Evolutionary conservation across 208 protist genomes (phyloP).

Genomic region (Kentomonas sorsogonicus): DNA sequence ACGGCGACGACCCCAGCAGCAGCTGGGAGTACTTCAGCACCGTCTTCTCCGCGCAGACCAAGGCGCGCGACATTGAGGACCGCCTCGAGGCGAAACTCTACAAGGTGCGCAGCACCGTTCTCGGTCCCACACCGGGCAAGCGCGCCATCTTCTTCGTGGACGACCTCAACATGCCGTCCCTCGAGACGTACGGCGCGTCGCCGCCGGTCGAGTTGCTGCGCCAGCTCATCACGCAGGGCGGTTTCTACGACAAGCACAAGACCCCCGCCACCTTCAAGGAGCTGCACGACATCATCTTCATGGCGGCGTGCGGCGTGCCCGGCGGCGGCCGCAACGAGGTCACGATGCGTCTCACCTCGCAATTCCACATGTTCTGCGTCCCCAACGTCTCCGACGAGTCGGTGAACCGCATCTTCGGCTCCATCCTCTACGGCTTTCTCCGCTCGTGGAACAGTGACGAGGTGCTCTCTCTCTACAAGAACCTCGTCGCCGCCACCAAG

Average conservation of each 20-base stretch:
- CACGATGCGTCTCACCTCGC: constrained; percentile 88
- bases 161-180: constrained; percentile 95
- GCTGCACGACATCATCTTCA: constrained; percentile 83
- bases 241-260: constrained; percentile 93
- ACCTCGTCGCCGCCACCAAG: constrained; percentile 91
- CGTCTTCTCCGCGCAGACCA: constrained; percentile 92
- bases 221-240: constrained; percentile 91
- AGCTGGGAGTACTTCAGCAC: constrained; percentile 86
- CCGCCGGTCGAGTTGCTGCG: constrained; percentile 94
- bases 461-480: constrained; percentile 37
- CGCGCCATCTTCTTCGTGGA: constrained; percentile 91
- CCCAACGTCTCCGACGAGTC: constrained; percentile 82
- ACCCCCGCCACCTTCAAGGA: constrained; percentile 89
- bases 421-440: constrained; percentile 92
- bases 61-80: constrained; percentile 88
- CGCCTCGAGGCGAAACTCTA: constrained; percentile 92
- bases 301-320: constrained; percentile 92
- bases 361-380: constrained; percentile 93
- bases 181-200: constrained; percentile 93
- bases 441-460: constrained; percentile 53
- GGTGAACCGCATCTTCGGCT: constrained; percentile 92
- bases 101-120: constrained; percentile 84
- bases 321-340: constrained; percentile 94
- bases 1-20: constrained; percentile 69
- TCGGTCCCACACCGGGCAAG: constrained; percentile 89